Evolutionary conservation across 768 basidiomycete species (phyloP).

Genomic region (Boletus vinaceobasis): DNA sequence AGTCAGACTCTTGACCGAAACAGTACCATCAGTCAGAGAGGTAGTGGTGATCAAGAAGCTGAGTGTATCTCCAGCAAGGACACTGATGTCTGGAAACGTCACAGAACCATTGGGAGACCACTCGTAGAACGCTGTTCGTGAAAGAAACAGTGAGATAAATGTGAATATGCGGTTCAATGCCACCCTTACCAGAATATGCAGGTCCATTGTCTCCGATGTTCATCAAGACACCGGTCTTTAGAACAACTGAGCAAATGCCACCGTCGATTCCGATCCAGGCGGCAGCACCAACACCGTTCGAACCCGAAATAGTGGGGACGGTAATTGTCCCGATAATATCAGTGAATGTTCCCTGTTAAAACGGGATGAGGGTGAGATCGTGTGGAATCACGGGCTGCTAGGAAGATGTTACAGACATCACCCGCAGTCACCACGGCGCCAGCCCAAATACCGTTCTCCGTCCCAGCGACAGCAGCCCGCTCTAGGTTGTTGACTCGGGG

Average conservation of each 20-base stretch:
- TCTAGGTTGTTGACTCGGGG: not conserved
- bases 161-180: too few relatives aligned
- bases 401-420: not conserved
- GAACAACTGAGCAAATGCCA: not conserved
- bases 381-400: not conserved
- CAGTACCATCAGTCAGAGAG: not conserved
- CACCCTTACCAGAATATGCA: not conserved
- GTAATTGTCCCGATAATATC: slow-evolving; percentile 2
- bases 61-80: slow-evolving; percentile 8
- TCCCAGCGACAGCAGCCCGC: not conserved
- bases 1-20: not conserved
- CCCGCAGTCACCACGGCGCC: not conserved
- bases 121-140: slow-evolving; percentile 3
- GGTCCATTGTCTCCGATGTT: not conserved
- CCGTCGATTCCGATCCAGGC: slow-evolving; percentile 10
- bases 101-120: not conserved
- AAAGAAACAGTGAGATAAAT: not conserved
- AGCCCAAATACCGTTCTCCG: too few relatives aligned
- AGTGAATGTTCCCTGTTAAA: slow-evolving; percentile 2
- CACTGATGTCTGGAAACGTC: not conserved
- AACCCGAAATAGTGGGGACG: not conserved
- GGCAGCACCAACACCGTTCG: not conserved
- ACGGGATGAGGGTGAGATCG: not conserved
- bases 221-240: not conserved
- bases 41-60: not conserved